Conservation (phyloP, 2,329 filamentous ascomycete genomes). For the Aspergillus sp. region DNA sequence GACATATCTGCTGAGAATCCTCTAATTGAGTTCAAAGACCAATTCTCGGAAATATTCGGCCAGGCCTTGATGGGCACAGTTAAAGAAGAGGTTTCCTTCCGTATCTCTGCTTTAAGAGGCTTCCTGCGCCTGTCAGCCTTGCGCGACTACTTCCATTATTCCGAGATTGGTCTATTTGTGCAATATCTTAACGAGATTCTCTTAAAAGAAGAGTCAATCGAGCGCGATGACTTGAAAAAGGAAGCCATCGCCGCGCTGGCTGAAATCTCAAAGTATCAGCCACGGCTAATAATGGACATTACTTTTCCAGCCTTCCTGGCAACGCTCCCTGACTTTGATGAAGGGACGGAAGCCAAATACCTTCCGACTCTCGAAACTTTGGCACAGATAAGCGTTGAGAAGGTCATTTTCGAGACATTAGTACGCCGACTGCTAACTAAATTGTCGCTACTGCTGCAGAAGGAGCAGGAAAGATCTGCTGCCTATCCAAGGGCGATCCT, state of each 20-base stretch:
- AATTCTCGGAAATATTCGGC: conserved; percentile 56
- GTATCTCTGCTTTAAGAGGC: conserved; percentile 49
- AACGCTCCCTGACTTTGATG: conserved; percentile 58
- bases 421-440: conserved; percentile 64
- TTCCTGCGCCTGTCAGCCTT: conserved; percentile 48
- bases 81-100: conserved; percentile 53
- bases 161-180: conserved; percentile 53
- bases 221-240: conserved; percentile 58
- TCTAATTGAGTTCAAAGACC: conserved; percentile 50
- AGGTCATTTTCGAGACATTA: conserved; percentile 63
- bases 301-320: conserved; percentile 67
- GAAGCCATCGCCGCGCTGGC: conserved; percentile 60
- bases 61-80: conserved; percentile 53
- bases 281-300: conserved; percentile 62
- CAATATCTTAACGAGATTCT: conserved; percentile 62
- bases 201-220: conserved; percentile 57
- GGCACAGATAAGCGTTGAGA: conserved; percentile 63
- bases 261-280: conserved; percentile 62
- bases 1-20: conserved; percentile 42
- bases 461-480: conserved; percentile 46
- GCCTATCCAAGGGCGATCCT: conserved; percentile 61
- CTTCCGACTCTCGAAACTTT: conserved; percentile 62
- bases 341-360: conserved; percentile 49
- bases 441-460: conserved; percentile 56
- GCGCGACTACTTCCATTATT: conserved; percentile 50